phyloP scores from a whole-genome alignment of 1,139 yeast genomes.

The Trichomonascaceae sp. region DNA sequence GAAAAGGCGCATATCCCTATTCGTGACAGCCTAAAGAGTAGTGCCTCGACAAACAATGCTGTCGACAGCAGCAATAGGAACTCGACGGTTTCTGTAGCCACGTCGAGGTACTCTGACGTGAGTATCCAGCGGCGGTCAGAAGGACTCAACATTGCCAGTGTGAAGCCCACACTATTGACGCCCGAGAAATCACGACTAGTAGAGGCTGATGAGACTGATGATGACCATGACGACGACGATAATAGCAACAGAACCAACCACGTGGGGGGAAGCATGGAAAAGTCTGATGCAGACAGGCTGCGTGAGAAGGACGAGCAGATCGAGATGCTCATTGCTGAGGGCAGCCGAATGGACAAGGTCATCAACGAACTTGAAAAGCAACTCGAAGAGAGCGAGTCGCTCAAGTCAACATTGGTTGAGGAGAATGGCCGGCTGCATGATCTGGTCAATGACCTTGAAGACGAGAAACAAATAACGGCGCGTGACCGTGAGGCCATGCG shows the following conservation, averaged over 20 bases:
- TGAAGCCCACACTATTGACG: background rate
- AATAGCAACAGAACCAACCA: background rate
- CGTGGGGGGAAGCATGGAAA: background rate
- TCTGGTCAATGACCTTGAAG: slow-evolving; percentile 18
- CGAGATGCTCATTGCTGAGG: slow-evolving; percentile 18
- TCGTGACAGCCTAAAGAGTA: background rate
- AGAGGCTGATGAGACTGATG: background rate
- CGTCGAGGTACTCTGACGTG: background rate
- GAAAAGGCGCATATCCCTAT: background rate
- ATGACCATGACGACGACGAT: background rate
- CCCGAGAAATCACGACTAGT: background rate
- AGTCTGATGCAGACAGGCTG: slow-evolving; percentile 2
- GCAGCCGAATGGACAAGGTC: slow-evolving; percentile 19
- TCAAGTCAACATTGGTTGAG: slow-evolving; percentile 20
- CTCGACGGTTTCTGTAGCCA: background rate
- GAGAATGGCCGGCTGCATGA: slow-evolving; percentile 22
- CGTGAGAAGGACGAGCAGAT: slow-evolving; percentile 21
- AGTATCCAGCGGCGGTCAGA: background rate
- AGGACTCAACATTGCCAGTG: background rate
- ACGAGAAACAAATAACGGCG: slow-evolving; percentile 7
- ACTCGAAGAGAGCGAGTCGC: slow-evolving; percentile 19
- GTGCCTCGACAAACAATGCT: background rate
- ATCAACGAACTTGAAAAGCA: slow-evolving; percentile 19
- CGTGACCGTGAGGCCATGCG: slow-evolving; percentile 9
- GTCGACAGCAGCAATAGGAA: background rate